These are phyloP conservation scores for Houttuynia cordata DNA, from an alignment of 164 flowering plant genomes.

Conservation along the genomic window DNA sequence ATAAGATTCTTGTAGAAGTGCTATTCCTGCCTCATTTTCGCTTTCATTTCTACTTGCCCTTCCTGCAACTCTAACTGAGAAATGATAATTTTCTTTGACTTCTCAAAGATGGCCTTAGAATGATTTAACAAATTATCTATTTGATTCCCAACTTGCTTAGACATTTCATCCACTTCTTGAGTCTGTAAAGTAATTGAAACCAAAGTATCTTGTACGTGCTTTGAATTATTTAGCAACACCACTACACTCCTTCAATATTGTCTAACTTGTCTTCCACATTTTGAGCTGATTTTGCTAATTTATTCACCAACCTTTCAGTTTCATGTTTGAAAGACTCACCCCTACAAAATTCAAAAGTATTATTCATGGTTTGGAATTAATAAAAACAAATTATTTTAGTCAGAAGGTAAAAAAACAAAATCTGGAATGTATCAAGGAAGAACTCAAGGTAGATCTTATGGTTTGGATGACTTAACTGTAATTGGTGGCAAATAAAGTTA, in stretches of 20 bases:
- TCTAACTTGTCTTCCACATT: slow-evolving; percentile 44
- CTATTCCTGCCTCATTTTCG: slow-evolving; percentile 40
- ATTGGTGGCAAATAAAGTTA: slow-evolving; percentile 71
- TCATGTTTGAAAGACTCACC: slow-evolving; percentile 43
- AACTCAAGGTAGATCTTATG: no score
- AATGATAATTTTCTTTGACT: no score
- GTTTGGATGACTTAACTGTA: slow-evolving; percentile 39
- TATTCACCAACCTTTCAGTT: slow-evolving; percentile 71
- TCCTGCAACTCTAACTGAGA: no score
- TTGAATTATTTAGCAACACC: slow-evolving; percentile 29
- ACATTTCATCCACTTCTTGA: slow-evolving; percentile 31
- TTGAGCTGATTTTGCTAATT: slow-evolving; percentile 39
- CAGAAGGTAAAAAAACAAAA: no score
- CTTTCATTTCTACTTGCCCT: slow-evolving; percentile 8
- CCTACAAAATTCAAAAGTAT: slow-evolving; percentile 28
- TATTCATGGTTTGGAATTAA: neutral
- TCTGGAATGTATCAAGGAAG: no score
- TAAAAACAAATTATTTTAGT: no score
- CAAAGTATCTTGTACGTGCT: slow-evolving; percentile 38
- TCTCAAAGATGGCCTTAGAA: no score
- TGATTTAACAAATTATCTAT: slow-evolving; percentile 25
- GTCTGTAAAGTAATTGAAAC: slow-evolving; percentile 30
- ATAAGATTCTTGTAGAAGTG: slow-evolving; percentile 37
- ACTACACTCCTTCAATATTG: slow-evolving; percentile 40
- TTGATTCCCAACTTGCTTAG: slow-evolving; percentile 31